Conservation (phyloP, 345 rosid species). For the Eucalyptus guilfoylei region DNA sequence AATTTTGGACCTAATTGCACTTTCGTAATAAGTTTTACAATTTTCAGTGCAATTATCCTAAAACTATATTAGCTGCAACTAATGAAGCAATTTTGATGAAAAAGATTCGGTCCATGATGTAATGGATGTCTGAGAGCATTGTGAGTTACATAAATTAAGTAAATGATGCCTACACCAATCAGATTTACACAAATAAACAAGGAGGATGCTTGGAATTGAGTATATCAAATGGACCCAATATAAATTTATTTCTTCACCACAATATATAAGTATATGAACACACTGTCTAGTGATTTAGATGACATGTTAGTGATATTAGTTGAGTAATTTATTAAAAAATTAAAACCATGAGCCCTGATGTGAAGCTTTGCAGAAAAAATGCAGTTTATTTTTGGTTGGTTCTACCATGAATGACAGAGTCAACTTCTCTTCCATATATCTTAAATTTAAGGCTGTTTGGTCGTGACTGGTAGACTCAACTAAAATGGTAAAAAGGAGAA, state of each 20-base stretch:
- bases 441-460: neutral
- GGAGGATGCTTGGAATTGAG: neutral
- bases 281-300: neutral
- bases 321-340: neutral
- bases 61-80: neutral
- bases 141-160: neutral
- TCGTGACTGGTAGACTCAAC: neutral
- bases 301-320: neutral
- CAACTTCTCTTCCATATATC: neutral
- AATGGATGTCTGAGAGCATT: neutral
- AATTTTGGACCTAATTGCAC: rapidly evolving
- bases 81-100: neutral
- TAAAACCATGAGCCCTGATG: neutral
- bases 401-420: neutral
- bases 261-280: neutral
- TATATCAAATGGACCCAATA: neutral
- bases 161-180: neutral
- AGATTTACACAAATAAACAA: neutral
- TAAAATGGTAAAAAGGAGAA: neutral
- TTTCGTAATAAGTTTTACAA: rapidly evolving
- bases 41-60: neutral
- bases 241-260: neutral
- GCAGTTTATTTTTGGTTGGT: neutral
- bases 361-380: neutral
- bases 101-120: neutral